Conservation (phyloP, 2,329 filamentous ascomycete species). For the Pseudogymnoascus sp. region DNA sequence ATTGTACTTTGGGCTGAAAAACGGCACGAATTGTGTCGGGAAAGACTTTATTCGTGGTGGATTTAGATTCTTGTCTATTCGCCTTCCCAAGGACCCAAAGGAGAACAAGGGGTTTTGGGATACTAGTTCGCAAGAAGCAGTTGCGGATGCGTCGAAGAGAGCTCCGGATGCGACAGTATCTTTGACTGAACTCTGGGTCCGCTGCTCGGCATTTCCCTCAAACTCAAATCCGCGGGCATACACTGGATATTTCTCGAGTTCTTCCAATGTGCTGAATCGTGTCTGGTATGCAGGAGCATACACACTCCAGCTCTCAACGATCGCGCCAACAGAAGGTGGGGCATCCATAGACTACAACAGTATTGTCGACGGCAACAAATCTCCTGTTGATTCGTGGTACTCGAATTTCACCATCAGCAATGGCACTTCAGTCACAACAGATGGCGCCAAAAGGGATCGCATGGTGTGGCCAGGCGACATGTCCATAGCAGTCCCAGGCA, state of each 20-base stretch:
- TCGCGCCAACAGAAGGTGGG: constrained; percentile 30
- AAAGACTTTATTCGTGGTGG: constrained; percentile 30
- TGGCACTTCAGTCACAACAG: constrained; percentile 29
- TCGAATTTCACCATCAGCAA: constrained; percentile 28
- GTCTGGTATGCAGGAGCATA: constrained; percentile 46
- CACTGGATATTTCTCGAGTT: constrained; percentile 45
- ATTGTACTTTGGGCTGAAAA: constrained; percentile 25
- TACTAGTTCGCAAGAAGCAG: constrained; percentile 14
- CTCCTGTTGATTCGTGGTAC: constrained; percentile 26
- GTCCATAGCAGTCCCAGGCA: constrained; percentile 45
- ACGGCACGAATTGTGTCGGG: constrained; percentile 29
- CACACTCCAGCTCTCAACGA: constrained; percentile 36
- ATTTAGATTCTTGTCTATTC: constrained; percentile 35
- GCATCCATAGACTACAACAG: constrained; percentile 31
- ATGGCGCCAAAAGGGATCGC: constrained; percentile 52
- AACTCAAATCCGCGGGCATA: constrained; percentile 44
- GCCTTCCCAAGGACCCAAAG: constrained; percentile 23
- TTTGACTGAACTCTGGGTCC: constrained; percentile 31
- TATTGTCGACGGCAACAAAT: constrained; percentile 25
- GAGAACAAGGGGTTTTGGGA: constrained; percentile 19
- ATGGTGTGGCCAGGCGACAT: constrained; percentile 56
- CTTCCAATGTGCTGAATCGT: constrained; percentile 42
- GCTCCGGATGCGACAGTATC: constrained; percentile 17
- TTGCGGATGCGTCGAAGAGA: constrained; percentile 11
- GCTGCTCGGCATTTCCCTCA: constrained; percentile 34